Conservation (phyloP, 768 basidiomycete genomes). For the Lanmaoa rubissima region DNA sequence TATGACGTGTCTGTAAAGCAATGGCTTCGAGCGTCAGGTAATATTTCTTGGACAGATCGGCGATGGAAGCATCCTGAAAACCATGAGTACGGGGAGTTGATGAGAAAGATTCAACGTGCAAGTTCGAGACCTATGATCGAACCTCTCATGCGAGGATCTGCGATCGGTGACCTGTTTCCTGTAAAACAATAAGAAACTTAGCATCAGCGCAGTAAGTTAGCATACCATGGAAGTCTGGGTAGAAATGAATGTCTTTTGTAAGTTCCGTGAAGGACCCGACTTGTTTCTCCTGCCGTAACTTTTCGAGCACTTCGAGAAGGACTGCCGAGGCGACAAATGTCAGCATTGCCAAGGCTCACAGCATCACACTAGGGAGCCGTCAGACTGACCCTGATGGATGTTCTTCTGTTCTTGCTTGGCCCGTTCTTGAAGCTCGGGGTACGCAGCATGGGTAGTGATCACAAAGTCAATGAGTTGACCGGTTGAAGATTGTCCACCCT, state of each 20-base stretch:
- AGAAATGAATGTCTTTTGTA: constrained; percentile 88
- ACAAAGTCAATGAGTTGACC: constrained; percentile 95
- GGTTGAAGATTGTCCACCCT: constrained; percentile 97
- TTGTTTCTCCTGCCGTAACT: constrained; percentile 52
- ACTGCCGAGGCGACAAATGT: constrained; percentile 39
- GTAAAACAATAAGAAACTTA: constrained; percentile 6
- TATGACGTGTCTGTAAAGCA: constrained; percentile 91
- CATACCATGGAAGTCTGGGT: constrained; percentile 91
- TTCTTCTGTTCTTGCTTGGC: constrained; percentile 58
- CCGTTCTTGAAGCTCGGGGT: constrained; percentile 60
- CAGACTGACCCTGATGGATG: constrained; percentile 50
- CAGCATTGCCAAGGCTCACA: neutral
- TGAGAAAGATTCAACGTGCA: constrained; percentile 34
- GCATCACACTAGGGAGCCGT: neutral
- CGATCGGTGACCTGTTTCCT: constrained; percentile 97
- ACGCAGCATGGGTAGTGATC: constrained; percentile 88
- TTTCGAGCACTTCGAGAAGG: constrained; percentile 70
- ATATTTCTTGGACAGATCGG: constrained; percentile 88
- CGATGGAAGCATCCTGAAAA: constrained; percentile 61
- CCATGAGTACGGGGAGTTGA: neutral
- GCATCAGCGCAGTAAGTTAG: neutral
- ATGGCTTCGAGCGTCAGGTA: constrained; percentile 90
- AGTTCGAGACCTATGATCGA: constrained; percentile 86
- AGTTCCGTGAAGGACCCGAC: constrained; percentile 74
- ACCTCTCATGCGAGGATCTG: constrained; percentile 93